Base-by-base conservation (phyloP, 139 green algal genomes). In the Volvox africanus region DNA sequence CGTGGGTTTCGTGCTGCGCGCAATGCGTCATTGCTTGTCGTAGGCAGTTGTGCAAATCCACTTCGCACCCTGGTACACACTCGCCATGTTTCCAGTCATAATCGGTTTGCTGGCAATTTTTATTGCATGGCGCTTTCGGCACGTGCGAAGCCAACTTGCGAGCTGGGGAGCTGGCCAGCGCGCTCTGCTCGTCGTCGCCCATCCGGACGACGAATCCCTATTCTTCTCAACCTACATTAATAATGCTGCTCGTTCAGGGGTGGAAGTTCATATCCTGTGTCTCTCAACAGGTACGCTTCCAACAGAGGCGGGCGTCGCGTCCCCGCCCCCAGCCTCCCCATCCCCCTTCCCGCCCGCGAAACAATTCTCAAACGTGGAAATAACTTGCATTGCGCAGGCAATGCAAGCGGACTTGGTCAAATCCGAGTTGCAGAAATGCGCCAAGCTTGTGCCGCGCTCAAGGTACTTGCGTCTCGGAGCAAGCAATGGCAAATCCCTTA, bases 161-260 rank as follows among this genome's bases (percentile, higher is more conserved):
- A 67, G 19, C 17, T 84, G 35, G 78, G 14, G 36, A 22, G 6
- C 78, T 17, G 78, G 36, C 11, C 83, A 80, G 24, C 65, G 80
- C 1, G 36, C 93, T 2, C 80, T 96, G 33, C 81, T 96, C 0
- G 92, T 96, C 5, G 88, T 93, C 2, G 95, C 95, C 21, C 95
- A 96, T 71, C 95, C 95, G 36, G 95, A 96, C 79, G 95, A 96
- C 76, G 95, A 96, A 83, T 89, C 92, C 30, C 95, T 96, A 80
- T 96, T 96, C 85, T 96, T 96, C 75, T 86, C 92, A 1, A 93
- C 88, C 20, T 84, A 82, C 0, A 2, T 96, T 0, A 24, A 44
- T 0, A 22, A 28, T 16, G 68, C 94, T 22, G 24, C 14, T 0
- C 28, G 18, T 0, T 30, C 35, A 1, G 86, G 80, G 9, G 32